Evolutionary conservation across 2,329 filamentous ascomycete genomes (phyloP), one percentile per base, ranked within the genome.

Genomic region (Aureobasidium pullulans): DNA sequence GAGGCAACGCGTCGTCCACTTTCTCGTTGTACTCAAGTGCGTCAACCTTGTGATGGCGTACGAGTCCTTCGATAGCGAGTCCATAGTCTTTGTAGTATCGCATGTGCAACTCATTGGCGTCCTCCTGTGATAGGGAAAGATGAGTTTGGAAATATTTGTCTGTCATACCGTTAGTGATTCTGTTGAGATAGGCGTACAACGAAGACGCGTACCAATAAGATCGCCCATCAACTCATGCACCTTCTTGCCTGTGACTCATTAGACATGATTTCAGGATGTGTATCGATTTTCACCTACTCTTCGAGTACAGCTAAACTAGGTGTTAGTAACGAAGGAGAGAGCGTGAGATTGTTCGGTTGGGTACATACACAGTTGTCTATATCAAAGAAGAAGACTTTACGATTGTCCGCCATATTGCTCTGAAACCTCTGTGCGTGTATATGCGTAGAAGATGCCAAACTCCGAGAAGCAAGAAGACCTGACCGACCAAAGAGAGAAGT

Each of bases 51-150:
- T 99, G 94, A 74, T 96, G 89, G 9, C 90, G 86, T 39, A 96
- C 90, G 1, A 99, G 82, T 1, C 94, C 94, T 76, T 97, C 91
- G 64, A 99, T 95, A 32, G 94, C 94, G n/a, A 99, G 84, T 32
- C 95, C 94, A 71, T 99, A 99, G 72, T 89, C 91, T 68, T 86
- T 87, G 77, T 97, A 99, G 78, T 99, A 99, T 67, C 92, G 89
- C 72, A 85, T 81, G 74, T 97, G 94, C 29, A 99, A 83, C 67
- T 86, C 82, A 62, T 84, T 84, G n/a, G 94, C 94, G 61, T 97
- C 93, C 58, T 90, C 81, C 66, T 80, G 79, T 1, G 83, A 80
- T 2, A 97, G 77, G 23, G 85, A 82, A 4, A 97, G 83, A 71
- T 96, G 90, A 57, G 74, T 77, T 64, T 81, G 72, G 67, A 86